Percentiles rank a stretch among this genome's conserved stretches.
Conservation (phyloP, 176 grass and related monocot species). For the sorghum (Sorghum bicolor) region DNA sequence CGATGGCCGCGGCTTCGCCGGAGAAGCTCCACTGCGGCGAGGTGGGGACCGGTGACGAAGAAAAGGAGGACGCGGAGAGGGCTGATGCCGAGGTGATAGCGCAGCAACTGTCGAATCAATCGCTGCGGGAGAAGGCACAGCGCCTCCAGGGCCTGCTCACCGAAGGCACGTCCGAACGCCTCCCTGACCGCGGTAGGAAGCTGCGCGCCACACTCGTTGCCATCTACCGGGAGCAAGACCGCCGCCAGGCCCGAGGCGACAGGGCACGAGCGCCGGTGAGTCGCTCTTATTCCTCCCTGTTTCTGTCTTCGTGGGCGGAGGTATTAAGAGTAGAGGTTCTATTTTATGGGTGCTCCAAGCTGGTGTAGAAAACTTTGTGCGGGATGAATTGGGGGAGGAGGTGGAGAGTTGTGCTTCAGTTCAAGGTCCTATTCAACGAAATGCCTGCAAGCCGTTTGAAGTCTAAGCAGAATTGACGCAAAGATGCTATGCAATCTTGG, state of each 20-base stretch:
- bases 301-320: not conserved
- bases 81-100: not conserved
- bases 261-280: not conserved
- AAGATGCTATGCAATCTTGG: not conserved
- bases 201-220: not conserved
- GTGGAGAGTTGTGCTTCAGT: not conserved
- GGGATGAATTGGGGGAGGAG: not conserved
- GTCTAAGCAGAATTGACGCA: not conserved
- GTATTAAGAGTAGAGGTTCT: not conserved
- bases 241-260: slow-evolving; percentile 10
- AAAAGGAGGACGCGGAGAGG: not conserved
- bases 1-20: slow-evolving; percentile 12
- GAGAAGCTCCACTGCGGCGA: not conserved
- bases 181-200: slow-evolving; percentile 41
- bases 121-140: slow-evolving; percentile 17
- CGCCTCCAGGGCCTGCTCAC: not conserved
- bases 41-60: not conserved
- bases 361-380: not conserved
- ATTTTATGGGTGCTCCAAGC: not conserved
- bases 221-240: slow-evolving; percentile 13
- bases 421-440: slow-evolving; percentile 17
- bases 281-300: not conserved
- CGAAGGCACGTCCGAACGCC: not conserved
- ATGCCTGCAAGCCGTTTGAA: slow-evolving; percentile 8
- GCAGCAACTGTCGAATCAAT: not conserved